Evolutionary conservation across 75 land plant species (phyloP).

Genomic region (Pinus albicaulis): DNA sequence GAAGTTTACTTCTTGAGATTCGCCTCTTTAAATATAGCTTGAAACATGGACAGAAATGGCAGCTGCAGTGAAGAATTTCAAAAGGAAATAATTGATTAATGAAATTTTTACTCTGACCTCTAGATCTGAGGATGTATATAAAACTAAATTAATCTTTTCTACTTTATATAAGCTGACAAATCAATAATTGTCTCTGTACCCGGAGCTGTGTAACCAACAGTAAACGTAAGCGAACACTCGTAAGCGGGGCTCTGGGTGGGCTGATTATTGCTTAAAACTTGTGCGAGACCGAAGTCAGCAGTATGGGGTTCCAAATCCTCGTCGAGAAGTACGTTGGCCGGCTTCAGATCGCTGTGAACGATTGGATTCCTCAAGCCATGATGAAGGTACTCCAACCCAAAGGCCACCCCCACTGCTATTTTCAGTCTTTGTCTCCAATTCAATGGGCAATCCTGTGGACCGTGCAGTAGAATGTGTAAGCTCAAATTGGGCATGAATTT

Average conservation of each 20-base stretch:
- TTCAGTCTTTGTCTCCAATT: conserved; percentile 44
- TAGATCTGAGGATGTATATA: no score
- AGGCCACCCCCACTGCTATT: conserved; percentile 45
- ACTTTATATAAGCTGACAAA: no score
- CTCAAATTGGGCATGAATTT: conserved; percentile 69
- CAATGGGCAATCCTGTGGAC: conserved; percentile 14
- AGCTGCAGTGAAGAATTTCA: no score
- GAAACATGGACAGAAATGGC: no score
- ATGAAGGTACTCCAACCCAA: conserved; percentile 55
- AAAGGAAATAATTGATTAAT: no score
- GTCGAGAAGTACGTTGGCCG: conserved; percentile 50
- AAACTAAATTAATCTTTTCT: no score
- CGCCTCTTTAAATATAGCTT: no score
- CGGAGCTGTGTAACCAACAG: background rate
- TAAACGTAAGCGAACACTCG: background rate
- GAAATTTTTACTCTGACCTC: no score
- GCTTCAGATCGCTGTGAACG: conserved; percentile 58
- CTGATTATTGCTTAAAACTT: conserved; percentile 4
- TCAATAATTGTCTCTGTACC: background rate
- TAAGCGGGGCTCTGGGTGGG: background rate
- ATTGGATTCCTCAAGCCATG: conserved; percentile 53
- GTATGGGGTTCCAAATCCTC: conserved; percentile 52
- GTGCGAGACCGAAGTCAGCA: conserved; percentile 63
- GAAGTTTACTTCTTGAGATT: no score
- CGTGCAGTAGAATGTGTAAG: conserved; percentile 36